A percentile compares a stretch with the other conserved stretches of the same genome.
Conservation (phyloP, 2,329 filamentous ascomycete species). For the Lasiodiplodia sp. region DNA sequence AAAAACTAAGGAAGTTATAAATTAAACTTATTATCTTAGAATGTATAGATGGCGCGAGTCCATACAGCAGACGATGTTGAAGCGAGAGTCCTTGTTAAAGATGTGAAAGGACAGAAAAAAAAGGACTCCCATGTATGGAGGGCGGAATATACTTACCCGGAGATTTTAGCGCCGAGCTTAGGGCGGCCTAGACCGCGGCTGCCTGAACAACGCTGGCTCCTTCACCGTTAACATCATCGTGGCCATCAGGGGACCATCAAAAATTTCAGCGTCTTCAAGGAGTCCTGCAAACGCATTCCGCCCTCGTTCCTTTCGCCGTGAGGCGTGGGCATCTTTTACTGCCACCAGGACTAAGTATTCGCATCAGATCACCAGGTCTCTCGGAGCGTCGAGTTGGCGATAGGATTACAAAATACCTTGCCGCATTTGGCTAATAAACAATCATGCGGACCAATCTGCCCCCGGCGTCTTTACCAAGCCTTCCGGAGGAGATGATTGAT, state of each 20-base stretch:
- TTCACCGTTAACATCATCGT: background rate
- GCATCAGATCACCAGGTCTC: too few relatives aligned
- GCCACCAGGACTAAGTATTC: too few relatives aligned
- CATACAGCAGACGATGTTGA: too few relatives aligned
- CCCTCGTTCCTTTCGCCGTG: background rate
- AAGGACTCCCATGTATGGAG: too few relatives aligned
- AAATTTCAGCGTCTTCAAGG: background rate
- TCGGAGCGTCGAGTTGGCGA: too few relatives aligned
- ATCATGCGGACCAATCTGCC: background rate
- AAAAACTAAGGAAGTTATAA: too few relatives aligned
- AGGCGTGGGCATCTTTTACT: background rate
- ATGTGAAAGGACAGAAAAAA: background rate
- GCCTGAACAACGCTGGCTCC: background rate
- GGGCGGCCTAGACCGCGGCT: background rate
- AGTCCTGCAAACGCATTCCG: background rate
- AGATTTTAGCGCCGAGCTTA: background rate
- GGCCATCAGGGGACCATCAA: background rate
- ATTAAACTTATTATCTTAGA: too few relatives aligned
- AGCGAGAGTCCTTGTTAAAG: too few relatives aligned
- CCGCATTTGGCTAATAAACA: background rate
- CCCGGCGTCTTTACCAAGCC: background rate
- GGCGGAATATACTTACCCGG: background rate
- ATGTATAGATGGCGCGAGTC: too few relatives aligned
- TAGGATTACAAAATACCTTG: too few relatives aligned
- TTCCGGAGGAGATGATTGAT: constrained; percentile 18